These are phyloP conservation scores for Globisporangium splendens DNA, from an alignment of 352 stramenopile genomes.

Conservation along the genomic window DNA sequence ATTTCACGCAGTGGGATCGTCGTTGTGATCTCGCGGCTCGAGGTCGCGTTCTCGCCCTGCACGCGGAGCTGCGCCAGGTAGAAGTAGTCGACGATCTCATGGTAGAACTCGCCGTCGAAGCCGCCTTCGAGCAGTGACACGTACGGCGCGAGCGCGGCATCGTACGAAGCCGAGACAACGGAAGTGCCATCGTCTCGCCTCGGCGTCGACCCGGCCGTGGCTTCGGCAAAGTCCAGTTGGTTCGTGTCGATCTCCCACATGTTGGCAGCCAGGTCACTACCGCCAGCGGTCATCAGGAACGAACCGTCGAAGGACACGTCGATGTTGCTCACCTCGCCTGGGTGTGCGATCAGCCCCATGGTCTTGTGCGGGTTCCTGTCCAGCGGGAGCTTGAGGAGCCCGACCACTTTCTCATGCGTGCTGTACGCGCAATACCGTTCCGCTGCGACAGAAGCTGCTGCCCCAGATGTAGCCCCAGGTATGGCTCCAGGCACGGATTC, in stretches of 20 bases:
- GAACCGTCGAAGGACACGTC: slow-evolving; percentile 82
- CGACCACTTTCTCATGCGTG: slow-evolving; percentile 82
- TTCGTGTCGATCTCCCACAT: slow-evolving; percentile 88
- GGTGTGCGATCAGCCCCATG: slow-evolving; percentile 92
- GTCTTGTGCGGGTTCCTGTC: slow-evolving; percentile 91
- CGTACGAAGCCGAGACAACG: too few species aligned
- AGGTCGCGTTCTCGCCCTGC: slow-evolving; percentile 87
- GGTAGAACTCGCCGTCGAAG: slow-evolving; percentile 72
- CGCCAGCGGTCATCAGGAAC: slow-evolving; percentile 86
- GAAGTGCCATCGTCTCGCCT: not conserved
- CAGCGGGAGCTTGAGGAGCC: slow-evolving; percentile 85
- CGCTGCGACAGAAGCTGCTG: slow-evolving; percentile 2
- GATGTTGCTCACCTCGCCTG: slow-evolving; percentile 83
- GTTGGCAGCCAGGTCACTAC: slow-evolving; percentile 88
- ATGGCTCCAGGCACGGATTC: slow-evolving; percentile 4
- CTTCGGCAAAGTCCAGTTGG: slow-evolving; percentile 70
- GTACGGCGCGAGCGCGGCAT: slow-evolving; percentile 57
- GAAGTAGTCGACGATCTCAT: slow-evolving; percentile 95
- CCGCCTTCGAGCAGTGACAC: slow-evolving; percentile 86
- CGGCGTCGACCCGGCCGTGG: slow-evolving; percentile 16
- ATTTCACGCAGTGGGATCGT: slow-evolving; percentile 86
- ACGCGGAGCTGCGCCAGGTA: slow-evolving; percentile 91
- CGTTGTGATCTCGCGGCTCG: slow-evolving; percentile 57
- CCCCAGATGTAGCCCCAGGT: too few species aligned
- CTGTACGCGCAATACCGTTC: slow-evolving; percentile 81